Conservation (phyloP, 495 filamentous ascomycete genomes). For the Trichocladium antarcticum region DNA sequence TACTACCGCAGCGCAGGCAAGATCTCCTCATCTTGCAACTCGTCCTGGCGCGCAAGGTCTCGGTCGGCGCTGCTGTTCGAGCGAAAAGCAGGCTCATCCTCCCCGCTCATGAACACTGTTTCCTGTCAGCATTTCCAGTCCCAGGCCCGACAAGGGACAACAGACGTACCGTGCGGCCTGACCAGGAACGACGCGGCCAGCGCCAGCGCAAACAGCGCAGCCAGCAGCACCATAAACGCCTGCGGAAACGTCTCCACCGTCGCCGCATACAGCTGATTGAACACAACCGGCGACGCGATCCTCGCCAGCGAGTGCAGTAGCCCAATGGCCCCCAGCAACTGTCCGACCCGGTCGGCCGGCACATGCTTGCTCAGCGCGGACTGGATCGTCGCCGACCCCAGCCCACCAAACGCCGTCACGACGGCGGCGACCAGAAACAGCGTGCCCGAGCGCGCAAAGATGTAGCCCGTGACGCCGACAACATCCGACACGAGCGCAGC, state of each 20-base stretch:
- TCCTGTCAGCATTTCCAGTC: neutral
- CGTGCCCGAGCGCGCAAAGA: constrained; percentile 44
- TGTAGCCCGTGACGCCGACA: constrained; percentile 63
- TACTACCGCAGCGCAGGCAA: constrained; percentile 7
- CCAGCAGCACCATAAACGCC: constrained; percentile 69
- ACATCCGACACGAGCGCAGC: constrained; percentile 67
- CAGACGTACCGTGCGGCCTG: constrained; percentile 55
- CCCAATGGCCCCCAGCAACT: constrained; percentile 77
- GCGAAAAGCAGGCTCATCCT: constrained; percentile 5
- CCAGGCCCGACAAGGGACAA: neutral
- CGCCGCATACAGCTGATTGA: constrained; percentile 71
- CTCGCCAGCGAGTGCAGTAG: constrained; percentile 73
- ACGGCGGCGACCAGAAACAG: constrained; percentile 57
- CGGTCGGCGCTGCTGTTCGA: neutral
- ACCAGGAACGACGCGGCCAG: constrained; percentile 58
- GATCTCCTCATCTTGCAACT: constrained; percentile 22
- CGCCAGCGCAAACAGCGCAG: constrained; percentile 52
- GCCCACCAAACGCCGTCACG: constrained; percentile 64
- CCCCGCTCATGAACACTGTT: constrained; percentile 17
- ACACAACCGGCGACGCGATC: constrained; percentile 65
- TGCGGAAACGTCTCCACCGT: constrained; percentile 71
- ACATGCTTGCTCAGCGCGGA: constrained; percentile 83
- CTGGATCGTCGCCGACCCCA: constrained; percentile 74
- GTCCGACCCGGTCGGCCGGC: constrained; percentile 64
- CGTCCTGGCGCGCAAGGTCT: constrained; percentile 7